Evolutionary conservation across 2,329 filamentous ascomycete genomes (phyloP), one percentile per base, ranked within the genome.

Genomic region (Fusarium cyanostomum): DNA sequence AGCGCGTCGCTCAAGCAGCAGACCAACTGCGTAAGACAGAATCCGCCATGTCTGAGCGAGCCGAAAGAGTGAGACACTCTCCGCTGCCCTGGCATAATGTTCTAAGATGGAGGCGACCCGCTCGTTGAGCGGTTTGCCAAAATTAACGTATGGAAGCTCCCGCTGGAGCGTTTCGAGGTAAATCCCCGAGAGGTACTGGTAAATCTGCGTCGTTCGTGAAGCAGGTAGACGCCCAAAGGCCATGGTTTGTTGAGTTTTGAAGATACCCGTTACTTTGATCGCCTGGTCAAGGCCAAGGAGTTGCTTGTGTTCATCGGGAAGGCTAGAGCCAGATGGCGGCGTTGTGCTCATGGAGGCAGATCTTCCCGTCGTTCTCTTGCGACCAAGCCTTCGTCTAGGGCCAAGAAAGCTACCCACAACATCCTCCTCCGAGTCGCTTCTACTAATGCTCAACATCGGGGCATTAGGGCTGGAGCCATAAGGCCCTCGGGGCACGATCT

Each of bases 391-490:
- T 44, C 75, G 77, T 54, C 75, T 79, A 8, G 83, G 77, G 1
- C 83, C 83, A 3, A 89, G 73, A 68, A 89, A 89, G 58, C 80
- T 87, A 4, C 83, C 84, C 7, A 88, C 78, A 0, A 85, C 84
- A 48, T 89, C 87, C 62, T 89, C 87, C 67, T 89, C 87, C 0
- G 87, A 89, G 64, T 89, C 86, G 64, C 86, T 89, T 41, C 82
- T 81, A 66, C 84, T 88, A 50, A 84, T 79, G 65, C 82, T 85
- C 18, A 87, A 75, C 67, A 82, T 79, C 6, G 81, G 81, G 0
- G 79, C 78, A 13, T 76, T 80, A 2, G 83, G 80, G 48, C 79
- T 85, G 0, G 84, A 81, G 55, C 79, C 79, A 45, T 81, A 84
- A 0, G 80, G 78, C 1, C 79, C 74, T 12, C 78, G 74, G 3